Evolutionary conservation across 345 rosid genomes (phyloP), one percentile per base, ranked within the genome.

Genomic region (Geranium brycei): DNA sequence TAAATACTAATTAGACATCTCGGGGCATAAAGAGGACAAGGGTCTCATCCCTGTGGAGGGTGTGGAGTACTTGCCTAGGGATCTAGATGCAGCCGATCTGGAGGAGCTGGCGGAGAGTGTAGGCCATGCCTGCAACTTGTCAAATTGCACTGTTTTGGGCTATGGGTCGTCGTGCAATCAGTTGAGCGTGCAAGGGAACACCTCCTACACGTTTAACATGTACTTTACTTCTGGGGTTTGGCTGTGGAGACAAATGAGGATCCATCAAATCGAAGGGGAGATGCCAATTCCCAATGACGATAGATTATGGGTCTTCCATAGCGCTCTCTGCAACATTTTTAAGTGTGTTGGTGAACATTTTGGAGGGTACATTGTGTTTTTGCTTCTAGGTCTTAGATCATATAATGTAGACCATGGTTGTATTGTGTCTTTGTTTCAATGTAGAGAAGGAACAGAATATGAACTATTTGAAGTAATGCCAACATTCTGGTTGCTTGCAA

Each of bases 131-230:
- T 89, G 96, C 65, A 79, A 80, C 61, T 57, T 75, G 28, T 83
- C 89, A 23, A 93, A 89, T 65, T 89, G 96, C 66, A 87, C 96
- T 17, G 77, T 89, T 4, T 78, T 89, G 51, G 89, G 85, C 1
- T 89, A 71, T 57, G 93, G 93, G 10, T 89, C 89, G 2, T 85
- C 96, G 3, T 89, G 91, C 38, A 89, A 85, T 66, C 79, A 77
- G 65, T 70, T 89, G 14, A 80, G 72, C 13, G 67, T 23, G 23
- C 31, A 76, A 57, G 91, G 91, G 30, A 89, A 89, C 77, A 91
- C 91, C 57, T 89, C 96, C 0, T 89, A 87, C 66, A 88, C 93
- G 0, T 89, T 89, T 71, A 89, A 85, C 62, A 85, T 87, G 89
- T 87, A 85, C 72, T 89, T 81, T 69, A 89, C 65, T 89, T 89